phyloP scores from a whole-genome alignment of 306 rosid species.

The Pyrus pyrifolia region DNA sequence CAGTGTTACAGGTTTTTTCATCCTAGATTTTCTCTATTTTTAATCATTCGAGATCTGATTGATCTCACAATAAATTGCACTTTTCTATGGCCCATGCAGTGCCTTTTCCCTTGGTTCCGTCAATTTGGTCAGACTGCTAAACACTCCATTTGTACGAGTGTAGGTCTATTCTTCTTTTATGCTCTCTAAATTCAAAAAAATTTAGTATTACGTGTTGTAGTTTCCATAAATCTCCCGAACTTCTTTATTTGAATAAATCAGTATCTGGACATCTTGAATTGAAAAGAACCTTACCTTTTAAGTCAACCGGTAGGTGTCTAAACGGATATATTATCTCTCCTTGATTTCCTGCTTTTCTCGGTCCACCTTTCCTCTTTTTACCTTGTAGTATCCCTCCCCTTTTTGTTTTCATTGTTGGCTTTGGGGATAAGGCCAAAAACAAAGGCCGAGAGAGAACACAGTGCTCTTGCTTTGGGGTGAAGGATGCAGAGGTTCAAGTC shows the following conservation, averaged over 20 bases:
- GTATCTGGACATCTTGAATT: background rate
- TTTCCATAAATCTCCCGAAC: background rate
- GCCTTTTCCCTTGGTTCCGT: background rate
- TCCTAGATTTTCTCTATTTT: background rate
- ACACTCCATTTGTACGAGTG: background rate
- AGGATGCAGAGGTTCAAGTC: background rate
- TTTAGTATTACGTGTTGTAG: background rate
- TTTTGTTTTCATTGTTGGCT: background rate
- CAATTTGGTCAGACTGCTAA: background rate
- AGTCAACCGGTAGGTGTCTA: background rate
- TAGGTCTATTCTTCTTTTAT: background rate
- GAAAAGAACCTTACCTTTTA: background rate
- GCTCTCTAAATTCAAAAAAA: background rate
- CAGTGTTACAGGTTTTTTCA: background rate
- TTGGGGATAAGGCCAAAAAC: background rate
- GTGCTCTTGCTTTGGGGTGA: background rate
- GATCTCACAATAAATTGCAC: background rate
- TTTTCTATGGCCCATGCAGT: background rate
- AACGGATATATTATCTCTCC: background rate
- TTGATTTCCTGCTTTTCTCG: background rate
- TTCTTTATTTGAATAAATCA: background rate
- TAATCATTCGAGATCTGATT: background rate
- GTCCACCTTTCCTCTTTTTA: background rate
- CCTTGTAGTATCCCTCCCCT: background rate
- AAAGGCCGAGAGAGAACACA: background rate